A percentile compares a stretch with the other conserved stretches of the same genome.
These are phyloP conservation scores for Fusarium falciforme DNA, from an alignment of 2,329 filamentous ascomycete species.

Conservation along the genomic window DNA sequence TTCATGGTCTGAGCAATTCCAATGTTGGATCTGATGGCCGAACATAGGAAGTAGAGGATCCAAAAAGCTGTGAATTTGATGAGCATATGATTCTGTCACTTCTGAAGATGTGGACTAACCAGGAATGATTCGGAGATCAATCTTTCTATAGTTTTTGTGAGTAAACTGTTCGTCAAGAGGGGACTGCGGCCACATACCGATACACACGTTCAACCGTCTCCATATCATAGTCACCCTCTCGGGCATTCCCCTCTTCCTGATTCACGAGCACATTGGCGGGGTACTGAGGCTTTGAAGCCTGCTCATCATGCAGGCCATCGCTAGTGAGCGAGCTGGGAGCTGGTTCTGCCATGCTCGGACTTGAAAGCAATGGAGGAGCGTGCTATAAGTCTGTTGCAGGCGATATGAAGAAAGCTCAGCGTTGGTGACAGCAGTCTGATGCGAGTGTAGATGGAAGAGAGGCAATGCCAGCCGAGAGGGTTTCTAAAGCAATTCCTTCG, in stretches of 20 bases:
- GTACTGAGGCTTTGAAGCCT: slow-evolving; percentile 34
- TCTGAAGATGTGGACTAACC: slow-evolving; percentile 49
- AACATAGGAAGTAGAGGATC: slow-evolving; percentile 91
- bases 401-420: not conserved
- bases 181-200: slow-evolving; percentile 34
- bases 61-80: slow-evolving; percentile 75
- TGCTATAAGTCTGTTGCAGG: slow-evolving; percentile 57
- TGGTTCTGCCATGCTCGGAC: slow-evolving; percentile 60
- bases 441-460: slow-evolving; percentile 25
- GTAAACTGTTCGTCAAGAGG: not conserved
- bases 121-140: slow-evolving; percentile 70
- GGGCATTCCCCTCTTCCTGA: slow-evolving; percentile 47
- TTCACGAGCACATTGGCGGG: slow-evolving; percentile 38
- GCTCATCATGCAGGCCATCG: slow-evolving; percentile 46
- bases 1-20: slow-evolving; percentile 98
- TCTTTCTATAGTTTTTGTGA: slow-evolving; percentile 51
- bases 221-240: slow-evolving; percentile 58
- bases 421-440: slow-evolving; percentile 7
- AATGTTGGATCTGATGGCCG: slow-evolving; percentile 90
- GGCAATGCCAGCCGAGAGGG: slow-evolving; percentile 39
- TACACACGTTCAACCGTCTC: slow-evolving; percentile 67
- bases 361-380: slow-evolving; percentile 63
- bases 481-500: not conserved
- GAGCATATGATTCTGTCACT: not conserved
- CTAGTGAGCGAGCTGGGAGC: slow-evolving; percentile 46